These are phyloP conservation scores for Lycium ferocissimum DNA, from an alignment of 257 asterid species.

Conservation along the genomic window DNA sequence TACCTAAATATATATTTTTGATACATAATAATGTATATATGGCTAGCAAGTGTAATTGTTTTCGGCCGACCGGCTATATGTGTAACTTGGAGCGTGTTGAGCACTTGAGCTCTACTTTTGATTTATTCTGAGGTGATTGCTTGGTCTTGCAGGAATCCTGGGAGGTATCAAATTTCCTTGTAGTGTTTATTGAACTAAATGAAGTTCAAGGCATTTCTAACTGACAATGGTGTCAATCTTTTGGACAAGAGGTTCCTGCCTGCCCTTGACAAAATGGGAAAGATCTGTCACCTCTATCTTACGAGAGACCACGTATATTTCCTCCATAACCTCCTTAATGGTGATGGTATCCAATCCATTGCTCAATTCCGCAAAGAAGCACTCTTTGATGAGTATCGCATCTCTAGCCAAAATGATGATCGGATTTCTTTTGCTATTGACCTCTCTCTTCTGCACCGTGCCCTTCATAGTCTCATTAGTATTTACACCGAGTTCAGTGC, in stretches of 20 bases:
- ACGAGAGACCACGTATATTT: slow-evolving; percentile 77
- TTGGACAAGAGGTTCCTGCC: slow-evolving; percentile 87
- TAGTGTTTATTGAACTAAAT: slow-evolving; percentile 36
- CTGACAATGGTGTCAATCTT: slow-evolving; percentile 78
- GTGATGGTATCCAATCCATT: slow-evolving; percentile 83
- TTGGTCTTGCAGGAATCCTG: slow-evolving; percentile 1
- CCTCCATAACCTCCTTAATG: slow-evolving; percentile 96
- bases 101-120: background rate
- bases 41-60: background rate
- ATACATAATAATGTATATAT: too few relatives aligned
- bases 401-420: slow-evolving; percentile 78
- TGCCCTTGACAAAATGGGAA: slow-evolving; percentile 84
- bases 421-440: slow-evolving; percentile 80
- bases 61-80: too few relatives aligned
- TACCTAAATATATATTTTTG: too few relatives aligned
- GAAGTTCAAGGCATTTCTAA: slow-evolving; percentile 86
- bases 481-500: slow-evolving; percentile 52
- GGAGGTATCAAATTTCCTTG: background rate
- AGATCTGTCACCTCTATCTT: slow-evolving; percentile 69
- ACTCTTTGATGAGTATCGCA: slow-evolving; percentile 75
- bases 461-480: slow-evolving; percentile 83
- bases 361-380: slow-evolving; percentile 73
- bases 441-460: slow-evolving; percentile 91
- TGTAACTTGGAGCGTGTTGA: background rate
- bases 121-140: background rate